A percentile compares a stretch with the other conserved stretches of the same genome.
Conservation (phyloP, 2,329 filamentous ascomycete genomes). For the Hypoxylon rubiginosum region DNA sequence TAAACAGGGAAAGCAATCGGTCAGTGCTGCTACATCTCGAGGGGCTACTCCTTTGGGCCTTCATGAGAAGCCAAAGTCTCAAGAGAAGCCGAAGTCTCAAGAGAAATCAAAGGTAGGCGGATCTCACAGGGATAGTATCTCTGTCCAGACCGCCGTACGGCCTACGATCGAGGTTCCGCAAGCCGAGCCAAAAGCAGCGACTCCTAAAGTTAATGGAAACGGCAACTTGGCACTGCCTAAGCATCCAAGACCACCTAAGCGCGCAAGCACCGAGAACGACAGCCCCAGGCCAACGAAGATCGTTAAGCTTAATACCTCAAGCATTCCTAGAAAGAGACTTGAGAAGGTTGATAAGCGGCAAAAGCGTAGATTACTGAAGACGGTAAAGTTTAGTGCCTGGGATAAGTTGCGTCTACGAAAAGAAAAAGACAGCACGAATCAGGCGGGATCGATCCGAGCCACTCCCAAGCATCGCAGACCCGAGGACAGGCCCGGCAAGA, state of each 20-base stretch:
- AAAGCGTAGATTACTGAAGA: constrained; percentile 43
- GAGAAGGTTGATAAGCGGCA: constrained; percentile 34
- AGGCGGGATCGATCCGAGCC: constrained; percentile 49
- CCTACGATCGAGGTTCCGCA: constrained; percentile 47
- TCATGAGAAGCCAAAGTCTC: constrained; percentile 41
- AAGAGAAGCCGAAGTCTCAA: constrained; percentile 18
- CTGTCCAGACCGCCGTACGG: constrained; percentile 47
- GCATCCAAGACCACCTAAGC: constrained; percentile 43
- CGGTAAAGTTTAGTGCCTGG: constrained; percentile 50
- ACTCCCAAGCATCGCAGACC: constrained; percentile 46
- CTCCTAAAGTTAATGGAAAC: constrained; percentile 43
- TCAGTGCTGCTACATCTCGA: constrained; percentile 19
- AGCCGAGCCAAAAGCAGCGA: constrained; percentile 40
- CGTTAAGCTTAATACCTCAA: constrained; percentile 51
- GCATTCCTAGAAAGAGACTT: constrained; percentile 43
- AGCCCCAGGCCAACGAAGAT: constrained; percentile 50
- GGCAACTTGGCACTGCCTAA: constrained; percentile 37
- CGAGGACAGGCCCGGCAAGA: constrained; percentile 29
- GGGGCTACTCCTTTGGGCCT: constrained; percentile 28
- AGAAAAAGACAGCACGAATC: constrained; percentile 31
- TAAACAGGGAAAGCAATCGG: constrained; percentile 28
- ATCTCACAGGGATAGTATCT: constrained; percentile 48
- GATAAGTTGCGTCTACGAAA: constrained; percentile 44
- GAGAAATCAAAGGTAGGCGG: constrained; percentile 40
- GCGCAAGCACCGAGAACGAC: constrained; percentile 49